Conservation (phyloP, 352 stramenopile species). For the Phytophthora cactorum region DNA sequence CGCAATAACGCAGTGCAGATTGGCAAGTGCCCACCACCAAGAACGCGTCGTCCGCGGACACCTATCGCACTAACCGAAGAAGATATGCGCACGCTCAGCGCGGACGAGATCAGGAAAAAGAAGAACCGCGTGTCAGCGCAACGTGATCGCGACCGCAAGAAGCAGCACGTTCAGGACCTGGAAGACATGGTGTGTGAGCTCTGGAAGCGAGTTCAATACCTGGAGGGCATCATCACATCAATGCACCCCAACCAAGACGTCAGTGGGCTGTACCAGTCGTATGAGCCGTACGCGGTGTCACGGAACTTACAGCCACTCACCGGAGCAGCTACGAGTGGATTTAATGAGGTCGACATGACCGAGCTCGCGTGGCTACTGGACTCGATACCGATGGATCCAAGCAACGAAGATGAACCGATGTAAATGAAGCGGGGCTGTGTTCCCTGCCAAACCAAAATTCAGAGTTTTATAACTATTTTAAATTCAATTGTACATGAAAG, state of each 20-base stretch:
- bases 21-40: conserved; percentile 37
- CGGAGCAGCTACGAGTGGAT: not conserved
- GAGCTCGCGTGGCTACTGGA: conserved; percentile 42
- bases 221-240: conserved; percentile 51
- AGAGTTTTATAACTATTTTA: conserved; percentile 5
- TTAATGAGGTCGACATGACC: conserved; percentile 37
- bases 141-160: conserved; percentile 61
- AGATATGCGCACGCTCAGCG: conserved; percentile 43
- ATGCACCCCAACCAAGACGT: conserved; percentile 45
- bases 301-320: conserved; percentile 22
- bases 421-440: conserved; percentile 5
- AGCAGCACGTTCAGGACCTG: conserved; percentile 62
- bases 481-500: conserved; percentile 10
- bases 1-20: conserved; percentile 28
- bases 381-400: conserved; percentile 32
- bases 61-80: conserved; percentile 61
- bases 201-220: conserved; percentile 64
- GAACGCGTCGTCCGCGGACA: conserved; percentile 43
- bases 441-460: conserved; percentile 8
- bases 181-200: conserved; percentile 65
- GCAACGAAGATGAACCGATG: conserved; percentile 25
- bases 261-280: conserved; percentile 46
- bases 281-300: conserved; percentile 38
- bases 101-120: conserved; percentile 61
- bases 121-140: conserved; percentile 75